Evolutionary conservation across 78 protist genomes (phyloP), one percentile per base, ranked within the genome.

Genomic region (Polysphondylium violaceum): DNA sequence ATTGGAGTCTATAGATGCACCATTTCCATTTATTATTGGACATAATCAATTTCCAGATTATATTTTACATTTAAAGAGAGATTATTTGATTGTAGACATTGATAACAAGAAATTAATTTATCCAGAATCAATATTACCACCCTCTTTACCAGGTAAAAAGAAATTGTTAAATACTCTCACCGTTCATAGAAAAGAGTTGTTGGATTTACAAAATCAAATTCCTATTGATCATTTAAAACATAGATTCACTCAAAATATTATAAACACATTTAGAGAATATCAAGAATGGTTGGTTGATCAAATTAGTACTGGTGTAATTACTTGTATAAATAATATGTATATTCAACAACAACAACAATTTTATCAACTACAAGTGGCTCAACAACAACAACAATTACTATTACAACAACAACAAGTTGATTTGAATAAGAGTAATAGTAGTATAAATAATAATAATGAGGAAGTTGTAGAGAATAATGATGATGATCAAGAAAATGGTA

Each of bases 21-120:
- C 91, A 29, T 83, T 83, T 33, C 91, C 91, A 55, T 83, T 68
- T 59, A 38, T 83, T 40, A 83, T 83, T 69, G 91, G 91, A 31
- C n/a, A 68, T 27, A 61, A 50, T 29, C 55, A 64, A 35, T 25
- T 50, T 2, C 74, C 74, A 43, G 76, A 25, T 25, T 4, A 76
- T 41, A 44, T 61, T 36, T 6, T 50, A 7, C 21, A 23, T 29
- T 25, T 12, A 12, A 83, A 83, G 33, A 83, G 74, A 17, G 91
- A 83, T 41, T 83, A 83, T 59, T 43, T 83, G 21, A 83, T 83
- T 56, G 91, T 83, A 40, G 91, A 83, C 58, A 83, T 83, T 6
- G 91, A 83, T 51, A 58, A 56, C 12, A 83, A 83, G 72, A 67
- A 69, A 69, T 35, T 83, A 44, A 40, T 69, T 27, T 83, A 53